Conservation (phyloP, 129 eudicot species). For the Flaveria brownii region DNA sequence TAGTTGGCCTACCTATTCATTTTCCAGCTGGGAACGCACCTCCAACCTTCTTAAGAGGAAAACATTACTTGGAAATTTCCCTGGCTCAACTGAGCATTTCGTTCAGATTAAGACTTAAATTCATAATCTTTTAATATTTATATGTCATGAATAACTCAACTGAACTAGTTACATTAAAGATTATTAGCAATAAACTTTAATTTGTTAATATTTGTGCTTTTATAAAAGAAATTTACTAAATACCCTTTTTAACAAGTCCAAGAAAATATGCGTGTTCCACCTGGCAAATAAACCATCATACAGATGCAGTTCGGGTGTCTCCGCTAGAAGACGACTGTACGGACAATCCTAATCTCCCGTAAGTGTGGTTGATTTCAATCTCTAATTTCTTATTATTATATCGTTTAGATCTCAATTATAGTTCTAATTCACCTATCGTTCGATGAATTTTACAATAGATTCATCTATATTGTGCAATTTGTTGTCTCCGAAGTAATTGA, state of each 20-base stretch:
- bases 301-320: not conserved
- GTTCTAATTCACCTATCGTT: not conserved
- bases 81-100: too few relatives aligned
- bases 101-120: too few relatives aligned
- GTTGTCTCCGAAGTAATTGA: not conserved
- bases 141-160: too few relatives aligned
- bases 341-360: constrained; percentile 24
- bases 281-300: constrained; percentile 12
- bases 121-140: too few relatives aligned
- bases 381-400: not conserved
- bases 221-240: too few relatives aligned
- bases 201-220: too few relatives aligned
- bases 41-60: too few relatives aligned
- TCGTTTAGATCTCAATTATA: constrained; percentile 13
- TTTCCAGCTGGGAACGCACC: too few relatives aligned
- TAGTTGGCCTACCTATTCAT: too few relatives aligned
- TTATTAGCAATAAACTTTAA: too few relatives aligned
- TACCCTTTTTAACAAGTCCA: not conserved
- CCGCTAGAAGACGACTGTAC: constrained; percentile 23
- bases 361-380: constrained; percentile 16
- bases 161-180: too few relatives aligned
- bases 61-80: too few relatives aligned
- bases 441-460: not conserved
- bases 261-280: constrained; percentile 15
- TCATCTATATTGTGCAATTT: not conserved